A percentile compares a stretch with the other conserved stretches of the same genome.
phyloP scores from a whole-genome alignment of 2,329 filamentous ascomycete species.

The Aureobasidium sp. region DNA sequence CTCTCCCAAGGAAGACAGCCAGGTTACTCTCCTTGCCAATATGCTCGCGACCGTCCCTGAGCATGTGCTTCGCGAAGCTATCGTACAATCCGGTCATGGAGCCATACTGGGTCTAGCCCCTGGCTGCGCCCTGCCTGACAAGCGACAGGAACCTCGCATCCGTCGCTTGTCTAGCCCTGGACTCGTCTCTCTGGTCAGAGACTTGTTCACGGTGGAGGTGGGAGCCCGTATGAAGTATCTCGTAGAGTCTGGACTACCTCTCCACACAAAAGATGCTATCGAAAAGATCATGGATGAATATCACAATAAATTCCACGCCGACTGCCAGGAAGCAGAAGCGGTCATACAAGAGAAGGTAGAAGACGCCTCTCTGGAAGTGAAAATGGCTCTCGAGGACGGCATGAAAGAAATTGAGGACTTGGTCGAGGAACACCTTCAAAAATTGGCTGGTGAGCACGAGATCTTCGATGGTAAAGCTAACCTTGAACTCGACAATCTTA shows the following conservation, averaged over 20 bases:
- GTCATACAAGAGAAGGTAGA: not conserved
- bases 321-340: not conserved
- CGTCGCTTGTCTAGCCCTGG: not conserved
- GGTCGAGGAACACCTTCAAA: not conserved
- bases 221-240: not conserved
- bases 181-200: not conserved
- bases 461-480: not conserved
- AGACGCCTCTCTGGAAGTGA: not conserved
- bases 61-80: conserved; percentile 2
- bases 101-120: not conserved
- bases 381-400: not conserved
- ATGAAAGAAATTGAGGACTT: not conserved
- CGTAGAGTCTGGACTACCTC: not conserved
- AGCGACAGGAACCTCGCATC: not conserved
- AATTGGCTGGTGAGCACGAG: not conserved
- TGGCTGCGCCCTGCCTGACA: not conserved
- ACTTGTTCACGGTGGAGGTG: not conserved
- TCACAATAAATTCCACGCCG: not conserved
- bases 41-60: conserved; percentile 1
- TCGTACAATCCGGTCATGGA: not conserved
- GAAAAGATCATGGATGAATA: conserved; percentile 6
- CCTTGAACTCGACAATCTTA: not conserved
- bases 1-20: not conserved
- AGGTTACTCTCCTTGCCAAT: not conserved
- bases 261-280: not conserved